These are phyloP conservation scores for Plasmodium gaboni DNA, from an alignment of 169 alveolate species.

Conservation along the genomic window DNA sequence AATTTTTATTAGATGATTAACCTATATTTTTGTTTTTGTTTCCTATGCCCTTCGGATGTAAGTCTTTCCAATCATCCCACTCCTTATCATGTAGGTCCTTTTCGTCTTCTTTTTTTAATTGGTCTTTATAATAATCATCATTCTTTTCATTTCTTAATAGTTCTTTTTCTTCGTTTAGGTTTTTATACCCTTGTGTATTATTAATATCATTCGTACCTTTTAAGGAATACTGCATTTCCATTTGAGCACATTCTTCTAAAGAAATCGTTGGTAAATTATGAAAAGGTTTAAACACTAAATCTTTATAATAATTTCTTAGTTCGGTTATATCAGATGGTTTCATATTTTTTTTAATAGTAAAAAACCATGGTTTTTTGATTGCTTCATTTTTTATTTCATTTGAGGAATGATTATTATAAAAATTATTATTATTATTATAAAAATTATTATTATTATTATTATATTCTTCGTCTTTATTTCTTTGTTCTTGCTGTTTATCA, in stretches of 20 bases:
- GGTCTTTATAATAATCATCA: constrained; percentile 33
- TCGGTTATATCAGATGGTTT: constrained; percentile 27
- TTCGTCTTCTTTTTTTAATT: constrained; percentile 28
- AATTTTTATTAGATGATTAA: not conserved
- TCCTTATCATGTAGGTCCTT: constrained; percentile 32
- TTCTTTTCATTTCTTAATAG: not conserved
- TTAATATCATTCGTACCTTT: constrained; percentile 15
- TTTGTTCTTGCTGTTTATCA: not conserved
- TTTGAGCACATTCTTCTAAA: constrained; percentile 85
- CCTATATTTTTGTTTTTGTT: constrained; percentile 51
- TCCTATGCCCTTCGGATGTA: constrained; percentile 69
- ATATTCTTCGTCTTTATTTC: too few relatives aligned
- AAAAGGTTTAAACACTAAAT: constrained; percentile 50
- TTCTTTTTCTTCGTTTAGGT: not conserved
- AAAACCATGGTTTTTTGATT: constrained; percentile 34
- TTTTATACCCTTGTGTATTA: not conserved
- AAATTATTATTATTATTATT: not conserved
- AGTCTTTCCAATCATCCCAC: constrained; percentile 70
- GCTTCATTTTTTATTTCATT: not conserved
- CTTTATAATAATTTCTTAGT: constrained; percentile 49
- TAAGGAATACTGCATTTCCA: constrained; percentile 80
- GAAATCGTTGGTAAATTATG: constrained; percentile 82
- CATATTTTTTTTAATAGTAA: constrained; percentile 58
- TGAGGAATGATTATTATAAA: not conserved
- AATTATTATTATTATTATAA: not conserved